Conservation (phyloP, 805 yeast species). For the Yarrowia yakushimensis region DNA sequence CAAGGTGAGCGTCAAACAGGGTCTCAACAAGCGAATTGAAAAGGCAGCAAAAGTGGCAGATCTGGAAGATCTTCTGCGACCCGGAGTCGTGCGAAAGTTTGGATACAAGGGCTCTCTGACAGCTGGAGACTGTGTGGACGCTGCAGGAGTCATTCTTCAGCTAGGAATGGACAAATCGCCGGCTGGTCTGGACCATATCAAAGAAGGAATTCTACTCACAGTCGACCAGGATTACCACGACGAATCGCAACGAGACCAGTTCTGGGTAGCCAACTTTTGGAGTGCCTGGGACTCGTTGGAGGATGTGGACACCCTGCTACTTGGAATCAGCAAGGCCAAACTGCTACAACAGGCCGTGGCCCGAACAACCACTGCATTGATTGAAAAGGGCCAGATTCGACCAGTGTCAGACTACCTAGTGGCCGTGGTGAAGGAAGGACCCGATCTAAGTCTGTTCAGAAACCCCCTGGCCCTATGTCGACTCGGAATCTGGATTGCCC, state of each 20-base stretch:
- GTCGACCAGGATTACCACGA: slow-evolving; percentile 29
- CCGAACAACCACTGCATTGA: slow-evolving; percentile 80
- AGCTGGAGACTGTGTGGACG: slow-evolving; percentile 91
- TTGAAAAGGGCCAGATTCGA: slow-evolving; percentile 77
- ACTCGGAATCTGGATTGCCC: slow-evolving; percentile 87
- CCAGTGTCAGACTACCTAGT: slow-evolving; percentile 76
- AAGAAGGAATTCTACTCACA: slow-evolving; percentile 1
- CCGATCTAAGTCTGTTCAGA: slow-evolving; percentile 69
- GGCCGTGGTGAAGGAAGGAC: slow-evolving; percentile 86
- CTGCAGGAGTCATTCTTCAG: slow-evolving; percentile 80
- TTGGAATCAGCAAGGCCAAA: slow-evolving; percentile 84
- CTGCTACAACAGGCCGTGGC: slow-evolving; percentile 77
- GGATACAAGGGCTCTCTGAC: slow-evolving; percentile 85
- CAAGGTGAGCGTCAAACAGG: slow-evolving; percentile 74
- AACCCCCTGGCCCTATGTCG: slow-evolving; percentile 84
- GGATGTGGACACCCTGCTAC: slow-evolving; percentile 49
- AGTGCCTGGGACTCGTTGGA: slow-evolving; percentile 62
- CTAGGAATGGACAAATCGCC: slow-evolving; percentile 29
- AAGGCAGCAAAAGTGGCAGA: slow-evolving; percentile 73
- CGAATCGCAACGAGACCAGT: slow-evolving; percentile 46
- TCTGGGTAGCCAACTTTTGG: slow-evolving; percentile 76
- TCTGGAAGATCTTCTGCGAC: slow-evolving; percentile 73
- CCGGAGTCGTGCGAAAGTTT: slow-evolving; percentile 80
- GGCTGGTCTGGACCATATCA: slow-evolving; percentile 11
- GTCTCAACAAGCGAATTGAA: slow-evolving; percentile 62